Evolutionary conservation across 2,329 filamentous ascomycete species (phyloP).

Genomic region (Coniochaeta sp.): DNA sequence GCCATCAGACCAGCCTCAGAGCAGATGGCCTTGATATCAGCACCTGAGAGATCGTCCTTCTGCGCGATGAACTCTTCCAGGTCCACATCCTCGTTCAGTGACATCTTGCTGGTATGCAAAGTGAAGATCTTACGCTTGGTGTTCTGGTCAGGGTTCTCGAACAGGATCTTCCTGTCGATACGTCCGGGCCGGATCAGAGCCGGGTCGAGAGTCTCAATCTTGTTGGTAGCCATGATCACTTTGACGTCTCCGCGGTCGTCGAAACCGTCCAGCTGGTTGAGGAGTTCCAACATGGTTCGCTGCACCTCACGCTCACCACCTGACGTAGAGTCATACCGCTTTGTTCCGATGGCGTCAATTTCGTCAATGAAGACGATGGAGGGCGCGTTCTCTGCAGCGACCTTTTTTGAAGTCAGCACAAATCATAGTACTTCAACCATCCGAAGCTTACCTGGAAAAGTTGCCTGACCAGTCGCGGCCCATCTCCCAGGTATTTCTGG

Average conservation of each 20-base stretch:
- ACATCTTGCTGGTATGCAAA: constrained; percentile 98
- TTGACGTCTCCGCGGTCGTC: constrained; percentile 98
- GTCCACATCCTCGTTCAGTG: constrained; percentile 90
- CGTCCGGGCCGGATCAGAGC: constrained; percentile 93
- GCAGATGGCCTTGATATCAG: constrained; percentile 98
- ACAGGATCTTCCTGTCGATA: constrained; percentile 95
- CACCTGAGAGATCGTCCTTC: constrained; percentile 94
- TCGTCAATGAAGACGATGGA: constrained; percentile 99
- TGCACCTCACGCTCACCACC: constrained; percentile 97
- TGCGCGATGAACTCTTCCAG: constrained; percentile 97
- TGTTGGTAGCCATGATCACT: constrained; percentile 99
- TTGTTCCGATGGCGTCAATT: constrained; percentile 97
- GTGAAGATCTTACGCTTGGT: constrained; percentile 98
- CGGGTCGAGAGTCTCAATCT: constrained; percentile 95
- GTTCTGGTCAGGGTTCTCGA: constrained; percentile 66
- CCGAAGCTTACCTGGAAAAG: constrained; percentile 64
- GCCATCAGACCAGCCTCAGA: constrained; percentile 94
- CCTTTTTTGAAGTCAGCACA: constrained; percentile 44
- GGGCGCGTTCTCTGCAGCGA: constrained; percentile 90
- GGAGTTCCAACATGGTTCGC: constrained; percentile 94
- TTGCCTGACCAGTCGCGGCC: constrained; percentile 87
- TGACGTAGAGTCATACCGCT: constrained; percentile 95
- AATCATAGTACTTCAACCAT: not conserved
- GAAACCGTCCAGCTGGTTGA: constrained; percentile 98
- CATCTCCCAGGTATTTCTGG: constrained; percentile 97